These are phyloP conservation scores for Coemansia sp. DNA, from an alignment of 192 early-diverging fungal species.

Conservation along the genomic window DNA sequence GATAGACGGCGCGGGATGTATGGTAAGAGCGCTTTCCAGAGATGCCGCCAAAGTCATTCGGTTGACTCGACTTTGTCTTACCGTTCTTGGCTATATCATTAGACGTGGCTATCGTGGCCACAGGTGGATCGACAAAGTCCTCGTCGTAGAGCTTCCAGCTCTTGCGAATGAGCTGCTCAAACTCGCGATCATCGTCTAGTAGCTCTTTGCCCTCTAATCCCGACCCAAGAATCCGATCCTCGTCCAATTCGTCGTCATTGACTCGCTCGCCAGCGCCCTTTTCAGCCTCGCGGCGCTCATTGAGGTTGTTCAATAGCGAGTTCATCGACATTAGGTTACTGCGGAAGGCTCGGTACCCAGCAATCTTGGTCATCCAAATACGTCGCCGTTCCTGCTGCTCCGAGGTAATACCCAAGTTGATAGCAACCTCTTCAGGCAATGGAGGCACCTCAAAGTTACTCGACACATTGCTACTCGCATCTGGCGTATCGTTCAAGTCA, in stretches of 20 bases:
- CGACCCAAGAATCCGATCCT: background rate
- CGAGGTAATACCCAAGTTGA: slow-evolving; percentile 29
- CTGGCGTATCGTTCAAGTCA: background rate
- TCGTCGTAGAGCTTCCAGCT: slow-evolving; percentile 51
- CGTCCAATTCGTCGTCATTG: background rate
- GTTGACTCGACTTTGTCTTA: background rate
- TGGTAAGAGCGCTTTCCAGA: slow-evolving; percentile 34
- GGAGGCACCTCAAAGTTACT: slow-evolving; percentile 17
- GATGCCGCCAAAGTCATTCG: background rate
- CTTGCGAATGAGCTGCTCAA: slow-evolving; percentile 43
- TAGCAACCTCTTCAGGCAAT: slow-evolving; percentile 22
- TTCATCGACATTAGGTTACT: slow-evolving; percentile 38
- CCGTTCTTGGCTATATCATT: background rate
- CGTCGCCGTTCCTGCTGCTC: slow-evolving; percentile 47
- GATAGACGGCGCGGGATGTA: slow-evolving; percentile 9
- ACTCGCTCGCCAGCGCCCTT: no score
- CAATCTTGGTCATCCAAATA: slow-evolving; percentile 50
- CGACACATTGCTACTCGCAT: background rate
- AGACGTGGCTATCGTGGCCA: background rate
- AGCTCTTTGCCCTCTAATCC: background rate
- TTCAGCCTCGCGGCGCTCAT: slow-evolving; percentile 12
- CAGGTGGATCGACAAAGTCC: slow-evolving; percentile 19
- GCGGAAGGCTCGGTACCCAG: slow-evolving; percentile 45
- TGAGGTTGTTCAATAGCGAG: slow-evolving; percentile 21
- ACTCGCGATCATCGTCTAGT: slow-evolving; percentile 37